phyloP scores from a whole-genome alignment of 768 basidiomycete genomes.

The Psilocybe cyanescens region DNA sequence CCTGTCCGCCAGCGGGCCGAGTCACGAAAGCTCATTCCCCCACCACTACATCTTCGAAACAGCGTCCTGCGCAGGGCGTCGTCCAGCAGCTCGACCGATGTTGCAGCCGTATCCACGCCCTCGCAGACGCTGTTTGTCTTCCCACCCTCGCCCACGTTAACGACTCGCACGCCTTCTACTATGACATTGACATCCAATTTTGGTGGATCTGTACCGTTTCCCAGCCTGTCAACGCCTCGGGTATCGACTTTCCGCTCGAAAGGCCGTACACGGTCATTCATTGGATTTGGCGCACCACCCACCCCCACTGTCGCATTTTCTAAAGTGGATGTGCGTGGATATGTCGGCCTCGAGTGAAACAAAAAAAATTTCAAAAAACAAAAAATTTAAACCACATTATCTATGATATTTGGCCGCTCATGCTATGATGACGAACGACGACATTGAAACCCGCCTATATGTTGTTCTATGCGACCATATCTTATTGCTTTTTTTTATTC shows the following conservation, averaged over 20 bases:
- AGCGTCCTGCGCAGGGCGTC: slow-evolving; percentile 37
- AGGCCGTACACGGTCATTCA: slow-evolving; percentile 74
- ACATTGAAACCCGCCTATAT: slow-evolving; percentile 7
- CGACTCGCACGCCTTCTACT: slow-evolving; percentile 72
- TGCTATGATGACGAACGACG: slow-evolving; percentile 15
- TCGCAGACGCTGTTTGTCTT: slow-evolving; percentile 89
- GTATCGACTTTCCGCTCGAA: slow-evolving; percentile 69
- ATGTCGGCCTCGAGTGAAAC: slow-evolving; percentile 56
- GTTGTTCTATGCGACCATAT: slow-evolving; percentile 13
- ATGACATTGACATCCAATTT: slow-evolving; percentile 78
- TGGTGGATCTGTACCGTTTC: slow-evolving; percentile 53
- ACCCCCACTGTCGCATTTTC: slow-evolving; percentile 84
- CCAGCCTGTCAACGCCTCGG: slow-evolving; percentile 65
- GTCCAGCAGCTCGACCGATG: slow-evolving; percentile 24
- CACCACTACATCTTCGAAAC: slow-evolving; percentile 57
- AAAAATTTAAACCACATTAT: not conserved
- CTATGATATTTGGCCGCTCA: not conserved
- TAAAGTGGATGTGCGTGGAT: slow-evolving; percentile 84
- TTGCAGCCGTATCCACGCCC: slow-evolving; percentile 45
- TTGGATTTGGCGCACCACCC: slow-evolving; percentile 67
- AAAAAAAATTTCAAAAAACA: not conserved
- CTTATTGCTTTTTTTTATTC: slow-evolving; percentile 14
- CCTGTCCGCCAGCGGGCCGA: slow-evolving; percentile 55
- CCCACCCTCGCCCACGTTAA: slow-evolving; percentile 70
- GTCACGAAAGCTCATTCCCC: slow-evolving; percentile 56